Conservation (phyloP, 192 early-diverging fungal species). For the Geranomyces michiganensis region DNA sequence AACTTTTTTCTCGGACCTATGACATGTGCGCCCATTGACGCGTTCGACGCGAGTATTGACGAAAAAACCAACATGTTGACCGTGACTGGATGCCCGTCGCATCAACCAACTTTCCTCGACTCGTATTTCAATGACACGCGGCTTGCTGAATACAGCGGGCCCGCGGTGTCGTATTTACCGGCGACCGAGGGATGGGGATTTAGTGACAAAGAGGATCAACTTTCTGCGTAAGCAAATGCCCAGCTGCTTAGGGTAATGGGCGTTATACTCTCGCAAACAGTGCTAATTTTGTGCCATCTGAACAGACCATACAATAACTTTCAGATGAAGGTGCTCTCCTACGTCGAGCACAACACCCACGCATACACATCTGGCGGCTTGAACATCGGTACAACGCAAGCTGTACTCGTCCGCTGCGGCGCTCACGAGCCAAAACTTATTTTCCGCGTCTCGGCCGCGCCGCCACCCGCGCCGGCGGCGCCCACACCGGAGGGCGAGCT, state of each 20-base stretch:
- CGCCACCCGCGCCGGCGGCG: background rate
- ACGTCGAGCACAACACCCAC: slow-evolving; percentile 12
- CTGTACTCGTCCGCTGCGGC: slow-evolving; percentile 7
- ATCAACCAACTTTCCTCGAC: background rate
- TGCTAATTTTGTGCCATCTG: too few species aligned
- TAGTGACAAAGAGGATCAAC: slow-evolving; percentile 5
- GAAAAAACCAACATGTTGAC: background rate
- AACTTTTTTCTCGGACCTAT: slow-evolving; percentile 16
- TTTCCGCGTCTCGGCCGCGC: background rate
- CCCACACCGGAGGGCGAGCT: background rate
- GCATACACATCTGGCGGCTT: background rate
- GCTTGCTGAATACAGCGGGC: background rate
- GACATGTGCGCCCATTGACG: background rate
- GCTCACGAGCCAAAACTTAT: background rate
- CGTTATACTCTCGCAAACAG: too few species aligned
- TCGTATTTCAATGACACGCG: slow-evolving; percentile 12
- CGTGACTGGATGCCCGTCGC: background rate
- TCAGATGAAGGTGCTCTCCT: background rate
- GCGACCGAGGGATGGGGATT: slow-evolving; percentile 4
- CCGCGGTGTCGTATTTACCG: slow-evolving; percentile 12
- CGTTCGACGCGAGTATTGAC: slow-evolving; percentile 3
- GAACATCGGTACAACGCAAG: slow-evolving; percentile 3
- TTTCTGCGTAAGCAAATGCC: background rate
- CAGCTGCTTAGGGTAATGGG: background rate
- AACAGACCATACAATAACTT: slow-evolving; percentile 11